Evolutionary conservation across 441 rosid genomes (phyloP).

Genomic region (Bruguiera hainesii): DNA sequence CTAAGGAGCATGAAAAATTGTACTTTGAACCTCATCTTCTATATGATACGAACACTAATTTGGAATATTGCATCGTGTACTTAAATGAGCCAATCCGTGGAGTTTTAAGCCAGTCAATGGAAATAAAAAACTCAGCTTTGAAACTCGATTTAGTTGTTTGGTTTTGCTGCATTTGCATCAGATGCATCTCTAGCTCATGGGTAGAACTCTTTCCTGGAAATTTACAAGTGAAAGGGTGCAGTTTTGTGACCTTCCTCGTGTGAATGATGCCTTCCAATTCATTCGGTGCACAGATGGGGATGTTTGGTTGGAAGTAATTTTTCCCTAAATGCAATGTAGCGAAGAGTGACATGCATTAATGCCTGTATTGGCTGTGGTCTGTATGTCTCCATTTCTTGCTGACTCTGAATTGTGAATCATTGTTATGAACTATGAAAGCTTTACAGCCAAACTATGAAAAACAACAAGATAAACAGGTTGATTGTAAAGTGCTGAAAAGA

Average conservation of each 20-base stretch:
- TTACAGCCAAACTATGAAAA: no score
- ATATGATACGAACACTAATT: background rate
- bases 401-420: no score
- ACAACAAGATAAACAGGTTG: no score
- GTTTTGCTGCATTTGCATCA: conserved; percentile 2
- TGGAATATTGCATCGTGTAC: background rate
- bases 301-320: background rate
- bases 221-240: background rate
- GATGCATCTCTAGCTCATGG: background rate
- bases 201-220: background rate
- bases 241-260: background rate
- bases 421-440: no score
- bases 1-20: background rate
- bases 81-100: background rate
- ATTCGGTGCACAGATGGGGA: background rate
- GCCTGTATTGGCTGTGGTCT: no score
- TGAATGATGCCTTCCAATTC: conserved; percentile 1
- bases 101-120: background rate
- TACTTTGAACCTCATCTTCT: background rate
- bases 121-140: background rate
- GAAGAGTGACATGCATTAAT: no score
- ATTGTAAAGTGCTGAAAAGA: no score
- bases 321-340: background rate
- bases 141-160: conserved; percentile 1
- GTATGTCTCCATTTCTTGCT: no score